These are phyloP conservation scores for Wickerhamomyces strasburgensis DNA, from an alignment of 805 yeast genomes.

Conservation along the genomic window DNA sequence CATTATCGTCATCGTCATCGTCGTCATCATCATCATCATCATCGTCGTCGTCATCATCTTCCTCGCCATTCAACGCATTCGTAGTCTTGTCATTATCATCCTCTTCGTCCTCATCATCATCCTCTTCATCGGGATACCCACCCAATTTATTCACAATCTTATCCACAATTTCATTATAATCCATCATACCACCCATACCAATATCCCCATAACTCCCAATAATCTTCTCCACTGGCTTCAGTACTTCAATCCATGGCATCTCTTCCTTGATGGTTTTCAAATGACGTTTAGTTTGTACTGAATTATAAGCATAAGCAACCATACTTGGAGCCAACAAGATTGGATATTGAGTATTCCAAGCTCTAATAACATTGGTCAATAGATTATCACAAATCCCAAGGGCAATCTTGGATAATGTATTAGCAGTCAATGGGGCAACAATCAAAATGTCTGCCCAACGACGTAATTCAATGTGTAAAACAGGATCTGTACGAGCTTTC, in stretches of 20 bases:
- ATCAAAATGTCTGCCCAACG: constrained; percentile 95
- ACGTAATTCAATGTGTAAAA: constrained; percentile 87
- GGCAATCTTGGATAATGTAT: constrained; percentile 83
- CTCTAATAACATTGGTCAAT: constrained; percentile 83
- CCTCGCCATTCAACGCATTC: constrained; percentile 10
- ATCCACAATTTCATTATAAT: constrained; percentile 91
- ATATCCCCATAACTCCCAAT: constrained; percentile 92
- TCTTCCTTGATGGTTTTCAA: constrained; percentile 73
- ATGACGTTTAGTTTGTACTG: constrained; percentile 83
- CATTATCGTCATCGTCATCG: constrained; percentile 14
- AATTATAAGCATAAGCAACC: constrained; percentile 89
- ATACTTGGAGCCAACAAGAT: constrained; percentile 91
- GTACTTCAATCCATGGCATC: constrained; percentile 93
- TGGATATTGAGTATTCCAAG: constrained; percentile 93
- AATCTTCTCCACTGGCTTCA: constrained; percentile 92
- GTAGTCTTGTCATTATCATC: constrained; percentile 39
- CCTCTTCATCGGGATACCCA: constrained; percentile 53
- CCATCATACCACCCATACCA: constrained; percentile 99
- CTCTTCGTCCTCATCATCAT: constrained; percentile 42
- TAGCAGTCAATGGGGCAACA: constrained; percentile 93
- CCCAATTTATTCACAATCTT: constrained; percentile 69
- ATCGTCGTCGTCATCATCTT: constrained; percentile 13
- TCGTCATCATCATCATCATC: constrained; percentile 15
- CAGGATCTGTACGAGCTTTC: constrained; percentile 80
- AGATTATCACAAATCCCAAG: constrained; percentile 90